These are phyloP conservation scores for Maudiozyma serrabonitensis DNA, from an alignment of 805 yeast species.

Conservation along the genomic window DNA sequence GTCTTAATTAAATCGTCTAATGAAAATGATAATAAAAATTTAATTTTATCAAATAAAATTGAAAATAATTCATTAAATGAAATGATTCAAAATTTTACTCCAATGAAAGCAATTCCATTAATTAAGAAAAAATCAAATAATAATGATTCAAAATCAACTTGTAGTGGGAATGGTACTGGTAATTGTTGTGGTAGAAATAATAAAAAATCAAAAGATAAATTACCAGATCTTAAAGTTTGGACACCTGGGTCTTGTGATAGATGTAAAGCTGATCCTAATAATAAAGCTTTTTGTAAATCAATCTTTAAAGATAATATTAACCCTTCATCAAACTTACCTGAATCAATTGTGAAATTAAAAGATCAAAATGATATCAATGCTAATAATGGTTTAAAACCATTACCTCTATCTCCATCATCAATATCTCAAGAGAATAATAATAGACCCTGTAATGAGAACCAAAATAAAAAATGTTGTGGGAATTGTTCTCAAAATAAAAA, in stretches of 20 bases:
- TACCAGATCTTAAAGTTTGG: not conserved
- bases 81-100: conserved; percentile 38
- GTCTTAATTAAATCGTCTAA: not conserved
- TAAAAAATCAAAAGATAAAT: not conserved
- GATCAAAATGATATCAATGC: too few relatives aligned
- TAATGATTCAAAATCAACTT: not conserved
- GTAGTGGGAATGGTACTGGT: not conserved
- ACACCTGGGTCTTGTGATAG: conserved; percentile 1
- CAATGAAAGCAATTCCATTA: conserved; percentile 50
- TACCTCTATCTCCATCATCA: not conserved
- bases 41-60: not conserved
- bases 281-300: conserved; percentile 3
- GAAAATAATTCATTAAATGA: conserved; percentile 17
- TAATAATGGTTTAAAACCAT: not conserved
- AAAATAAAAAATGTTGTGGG: not conserved
- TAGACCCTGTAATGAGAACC: not conserved
- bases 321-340: not conserved
- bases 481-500: not conserved
- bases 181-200: not conserved
- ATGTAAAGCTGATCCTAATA: conserved; percentile 2
- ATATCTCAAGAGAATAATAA: not conserved
- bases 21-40: not conserved
- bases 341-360: not conserved
- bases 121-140: conserved; percentile 3
- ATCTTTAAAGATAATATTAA: conserved; percentile 1